A percentile compares a stretch with the other conserved stretches of the same genome.
Conservation (phyloP, 305 asterid genomes). For the Andrographis paniculata region DNA sequence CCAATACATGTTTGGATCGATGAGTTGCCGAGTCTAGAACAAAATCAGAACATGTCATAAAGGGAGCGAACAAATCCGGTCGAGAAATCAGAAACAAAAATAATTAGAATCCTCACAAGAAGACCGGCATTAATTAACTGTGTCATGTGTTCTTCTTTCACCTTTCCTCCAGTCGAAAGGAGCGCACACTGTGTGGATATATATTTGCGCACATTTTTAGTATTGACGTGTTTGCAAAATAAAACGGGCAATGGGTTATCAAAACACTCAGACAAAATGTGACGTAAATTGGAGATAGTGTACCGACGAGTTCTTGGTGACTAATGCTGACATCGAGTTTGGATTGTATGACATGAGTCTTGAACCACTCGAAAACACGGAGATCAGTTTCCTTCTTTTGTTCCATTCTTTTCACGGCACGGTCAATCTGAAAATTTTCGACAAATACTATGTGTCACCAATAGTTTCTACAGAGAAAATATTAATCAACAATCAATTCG, state of each 20-base stretch:
- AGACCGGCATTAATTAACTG: conserved; percentile 80
- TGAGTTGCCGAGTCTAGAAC: conserved; percentile 81
- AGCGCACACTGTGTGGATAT: conserved; percentile 56
- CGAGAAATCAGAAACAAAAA: conserved; percentile 1
- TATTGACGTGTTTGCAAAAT: too few relatives aligned
- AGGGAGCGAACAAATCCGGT: not conserved
- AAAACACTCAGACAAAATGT: too few relatives aligned
- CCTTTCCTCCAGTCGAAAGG: conserved; percentile 79
- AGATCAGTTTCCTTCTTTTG: conserved; percentile 44
- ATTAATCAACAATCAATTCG: too few relatives aligned
- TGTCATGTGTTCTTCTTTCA: conserved; percentile 81
- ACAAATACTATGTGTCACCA: conserved; percentile 12
- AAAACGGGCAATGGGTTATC: too few relatives aligned
- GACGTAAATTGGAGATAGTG: too few relatives aligned
- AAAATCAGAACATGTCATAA: conserved; percentile 9
- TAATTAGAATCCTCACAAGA: conserved; percentile 48
- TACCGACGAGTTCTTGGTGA: conserved; percentile 82
- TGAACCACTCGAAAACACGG: conserved; percentile 72
- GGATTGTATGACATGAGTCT: conserved; percentile 54
- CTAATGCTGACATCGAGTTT: conserved; percentile 75
- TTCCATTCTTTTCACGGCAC: conserved; percentile 51
- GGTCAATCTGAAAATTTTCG: conserved; percentile 47
- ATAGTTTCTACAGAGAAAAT: too few relatives aligned
- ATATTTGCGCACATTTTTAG: too few relatives aligned
- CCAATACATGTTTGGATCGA: conserved; percentile 93